phyloP scores from a whole-genome alignment of 352 stramenopile genomes.

The Globisporangium polare region DNA sequence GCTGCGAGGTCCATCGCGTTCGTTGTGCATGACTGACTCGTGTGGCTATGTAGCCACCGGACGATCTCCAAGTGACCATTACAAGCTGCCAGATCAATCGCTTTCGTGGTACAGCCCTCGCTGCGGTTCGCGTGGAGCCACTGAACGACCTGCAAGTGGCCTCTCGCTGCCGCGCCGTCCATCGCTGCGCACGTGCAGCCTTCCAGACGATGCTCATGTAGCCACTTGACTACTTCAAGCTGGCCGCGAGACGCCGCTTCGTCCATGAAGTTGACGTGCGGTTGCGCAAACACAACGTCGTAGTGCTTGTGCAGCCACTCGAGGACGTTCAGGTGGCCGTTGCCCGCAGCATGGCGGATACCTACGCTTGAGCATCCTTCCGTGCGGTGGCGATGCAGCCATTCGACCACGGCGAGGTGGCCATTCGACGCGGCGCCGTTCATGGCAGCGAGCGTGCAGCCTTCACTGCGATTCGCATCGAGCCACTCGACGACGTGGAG shows the following conservation, averaged over 20 bases:
- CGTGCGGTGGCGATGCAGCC: slow-evolving; percentile 37
- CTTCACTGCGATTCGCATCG: slow-evolving; percentile 30
- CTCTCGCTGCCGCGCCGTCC: slow-evolving; percentile 30
- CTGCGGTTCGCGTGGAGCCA: slow-evolving; percentile 36
- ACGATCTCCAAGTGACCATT: slow-evolving; percentile 45
- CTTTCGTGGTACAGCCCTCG: slow-evolving; percentile 40
- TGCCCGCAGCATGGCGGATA: slow-evolving; percentile 31
- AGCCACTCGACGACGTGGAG: slow-evolving; percentile 51
- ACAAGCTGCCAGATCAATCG: slow-evolving; percentile 54
- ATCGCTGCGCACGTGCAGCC: slow-evolving; percentile 46
- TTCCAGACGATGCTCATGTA: slow-evolving; percentile 26
- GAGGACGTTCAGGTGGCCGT: slow-evolving; percentile 34
- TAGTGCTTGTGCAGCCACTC: slow-evolving; percentile 37
- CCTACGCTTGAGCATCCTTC: slow-evolving; percentile 37
- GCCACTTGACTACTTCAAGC: slow-evolving; percentile 32
- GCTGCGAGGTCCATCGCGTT: slow-evolving; percentile 38
- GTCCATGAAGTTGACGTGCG: slow-evolving; percentile 42
- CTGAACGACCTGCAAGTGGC: slow-evolving; percentile 38
- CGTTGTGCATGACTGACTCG: slow-evolving; percentile 31
- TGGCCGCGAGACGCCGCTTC: slow-evolving; percentile 30
- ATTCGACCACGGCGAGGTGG: slow-evolving; percentile 51
- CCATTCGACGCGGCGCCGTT: slow-evolving; percentile 38
- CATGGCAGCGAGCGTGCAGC: slow-evolving; percentile 44
- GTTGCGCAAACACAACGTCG: slow-evolving; percentile 16
- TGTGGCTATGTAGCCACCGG: slow-evolving; percentile 37